Evolutionary conservation across 1,284 basidiomycete genomes (phyloP), one percentile per base, ranked within the genome.

Genomic region (Pisolithus thermaeus): DNA sequence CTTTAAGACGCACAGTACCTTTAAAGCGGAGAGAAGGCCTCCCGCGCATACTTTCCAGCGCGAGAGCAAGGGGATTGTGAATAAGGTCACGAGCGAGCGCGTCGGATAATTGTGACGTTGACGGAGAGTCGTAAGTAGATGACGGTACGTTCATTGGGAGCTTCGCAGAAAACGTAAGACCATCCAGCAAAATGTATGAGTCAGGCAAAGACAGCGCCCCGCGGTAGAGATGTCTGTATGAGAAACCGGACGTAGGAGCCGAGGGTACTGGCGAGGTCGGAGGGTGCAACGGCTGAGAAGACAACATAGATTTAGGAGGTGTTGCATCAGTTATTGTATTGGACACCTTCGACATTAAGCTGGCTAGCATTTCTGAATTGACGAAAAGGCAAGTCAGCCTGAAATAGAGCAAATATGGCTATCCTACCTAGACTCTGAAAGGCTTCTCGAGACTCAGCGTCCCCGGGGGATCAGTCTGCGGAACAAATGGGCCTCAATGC

Each of bases 31-130:
- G 68, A 30, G 75, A 77, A 1, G 82, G 83, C 36, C 84, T 69
- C n/a, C 87, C 84, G 42, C 85, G 83, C 85, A 90, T 87, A 65
- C 80, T 87, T 67, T 90, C 87, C 49, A 90, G 61, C 0, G 85
- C 83, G 25, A 90, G 66, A 1, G 87, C 83, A 9, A 90, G 71
- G 0, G 83, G 82, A 53, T 85, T 87, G 49, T 83, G 71, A 23
- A 90, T 72, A 7, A 90, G 68, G 18, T 66, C 66, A 32, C 52
- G 67, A 54, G 39, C 61, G 52, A 16, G 69, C 59, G 47, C 66
- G 68, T 55, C 61, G 14, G 63, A 67, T 22, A 52, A 22, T 27
- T 46, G 52, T 27, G 52, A 43, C 11, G 48, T 49, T 3, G 62
- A 63, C 1, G 72, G 72, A 2, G 73, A 71, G 51, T 77, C 73